Evolutionary conservation across 495 filamentous ascomycete species (phyloP).

Genomic region (Amniculicola lignicola): DNA sequence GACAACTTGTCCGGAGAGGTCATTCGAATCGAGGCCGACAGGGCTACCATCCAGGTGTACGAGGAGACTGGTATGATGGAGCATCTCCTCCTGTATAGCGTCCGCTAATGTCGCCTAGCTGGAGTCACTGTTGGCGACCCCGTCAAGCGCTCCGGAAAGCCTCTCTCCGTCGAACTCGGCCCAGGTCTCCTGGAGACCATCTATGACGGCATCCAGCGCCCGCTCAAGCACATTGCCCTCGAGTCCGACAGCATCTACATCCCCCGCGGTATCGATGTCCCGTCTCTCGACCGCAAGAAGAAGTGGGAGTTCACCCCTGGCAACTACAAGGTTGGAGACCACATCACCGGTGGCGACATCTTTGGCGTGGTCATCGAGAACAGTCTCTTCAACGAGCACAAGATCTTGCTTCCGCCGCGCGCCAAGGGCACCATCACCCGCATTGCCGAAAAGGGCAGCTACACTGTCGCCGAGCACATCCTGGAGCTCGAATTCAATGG

Average conservation of each 20-base stretch:
- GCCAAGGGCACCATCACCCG: conserved; percentile 87
- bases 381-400: conserved; percentile 90
- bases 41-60: conserved; percentile 96
- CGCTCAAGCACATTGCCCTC: conserved; percentile 77
- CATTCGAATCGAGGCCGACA: conserved; percentile 93
- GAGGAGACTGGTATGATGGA: conserved; percentile 82
- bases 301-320: conserved; percentile 93
- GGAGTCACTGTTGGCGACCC: conserved; percentile 96
- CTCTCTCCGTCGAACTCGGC: conserved; percentile 92
- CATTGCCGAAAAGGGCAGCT: conserved; percentile 82
- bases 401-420: conserved; percentile 89
- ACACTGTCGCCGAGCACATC: conserved; percentile 91
- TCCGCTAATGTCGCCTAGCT: conserved; percentile 50
- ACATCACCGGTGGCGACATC: conserved; percentile 92
- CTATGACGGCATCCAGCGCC: conserved; percentile 98
- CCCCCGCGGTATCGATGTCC: conserved; percentile 86
- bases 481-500: conserved; percentile 96
- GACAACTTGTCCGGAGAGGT: conserved; percentile 91
- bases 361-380: conserved; percentile 96
- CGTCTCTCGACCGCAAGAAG: conserved; percentile 79
- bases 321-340: conserved; percentile 86
- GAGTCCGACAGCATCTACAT: conserved; percentile 88
- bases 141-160: conserved; percentile 84
- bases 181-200: conserved; percentile 98
- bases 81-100: background rate